These are phyloP conservation scores for Turnera subulata DNA, from an alignment of 345 rosid species.

Conservation along the genomic window DNA sequence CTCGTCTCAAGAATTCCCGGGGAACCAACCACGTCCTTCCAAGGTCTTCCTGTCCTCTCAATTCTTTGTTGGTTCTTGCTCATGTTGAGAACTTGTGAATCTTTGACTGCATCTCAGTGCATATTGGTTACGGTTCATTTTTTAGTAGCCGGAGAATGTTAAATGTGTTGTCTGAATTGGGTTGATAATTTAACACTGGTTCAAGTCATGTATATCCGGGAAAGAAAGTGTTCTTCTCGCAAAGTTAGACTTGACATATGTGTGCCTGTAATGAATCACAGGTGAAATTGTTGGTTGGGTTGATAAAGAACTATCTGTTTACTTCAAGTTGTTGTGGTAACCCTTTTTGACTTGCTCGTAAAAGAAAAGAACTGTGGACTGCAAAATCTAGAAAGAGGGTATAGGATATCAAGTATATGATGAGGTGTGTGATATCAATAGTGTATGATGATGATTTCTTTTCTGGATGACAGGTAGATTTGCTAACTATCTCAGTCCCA, in stretches of 20 bases:
- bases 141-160: not conserved
- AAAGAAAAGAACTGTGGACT: too few relatives aligned
- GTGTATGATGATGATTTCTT: not conserved
- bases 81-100: too few relatives aligned
- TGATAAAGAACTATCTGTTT: too few relatives aligned
- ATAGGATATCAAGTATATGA: too few relatives aligned
- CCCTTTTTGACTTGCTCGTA: too few relatives aligned
- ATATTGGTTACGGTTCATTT: not conserved
- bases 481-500: constrained; percentile 79
- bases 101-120: not conserved
- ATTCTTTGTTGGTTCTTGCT: not conserved
- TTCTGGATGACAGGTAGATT: constrained; percentile 54
- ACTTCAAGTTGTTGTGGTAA: too few relatives aligned
- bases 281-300: too few relatives aligned
- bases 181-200: not conserved
- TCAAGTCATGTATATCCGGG: not conserved
- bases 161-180: not conserved
- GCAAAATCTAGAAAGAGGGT: too few relatives aligned
- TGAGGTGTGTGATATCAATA: too few relatives aligned
- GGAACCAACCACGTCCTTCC: constrained; percentile 32
- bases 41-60: constrained; percentile 33
- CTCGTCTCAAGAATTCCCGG: constrained; percentile 70
- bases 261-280: not conserved
- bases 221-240: not conserved
- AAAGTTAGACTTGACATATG: not conserved